Evolutionary conservation across 768 basidiomycete species (phyloP), one percentile per base, ranked within the genome.

Genomic region (Omphalotus guepiniiformis): DNA sequence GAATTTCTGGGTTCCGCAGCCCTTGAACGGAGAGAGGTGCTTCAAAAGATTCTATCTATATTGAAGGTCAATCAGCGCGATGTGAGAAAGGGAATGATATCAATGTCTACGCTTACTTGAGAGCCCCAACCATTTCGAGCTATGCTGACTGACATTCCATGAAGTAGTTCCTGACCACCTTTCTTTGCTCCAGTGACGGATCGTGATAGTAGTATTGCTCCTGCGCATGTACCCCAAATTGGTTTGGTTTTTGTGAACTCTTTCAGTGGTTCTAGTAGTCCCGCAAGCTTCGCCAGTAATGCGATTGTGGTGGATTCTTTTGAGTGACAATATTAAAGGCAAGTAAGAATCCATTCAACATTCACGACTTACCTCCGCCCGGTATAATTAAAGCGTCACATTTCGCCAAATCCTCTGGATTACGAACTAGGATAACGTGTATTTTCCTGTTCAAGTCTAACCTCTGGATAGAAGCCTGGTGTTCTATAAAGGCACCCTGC

Each of bases 211-310:
- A 97, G 71, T 44, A 97, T 96, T 32, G 93, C 93, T 9, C 95
- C 94, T 0, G 94, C 94, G 64, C 94, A 98, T 0, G 93, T 96
- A 2, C 94, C 94, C 93, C 93, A 98, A 2, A 93, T 79, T 0
- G 91, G 83, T 59, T 86, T 91, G 1, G 58, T 62, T 53, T 71
- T 70, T n/a, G 83, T 71, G 53, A 93, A 94, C 29, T 78, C 73
- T 29, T 78, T 74, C 4, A 98, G 72, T 6, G 89, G 91, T n/a
- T 86, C 81, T 13, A 93, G 62, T 32, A 98, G 75, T 0, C 90
- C 90, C 0, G 84, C 76, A 23, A 83, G 74, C 45, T 75, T 75
- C 23, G 82, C 89, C 16, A 86, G 73, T 40, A 89, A 74, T 1
- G 83, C 88, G 51, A 98, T 97, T 2, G 93, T 91, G 4, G 95